Base-by-base conservation (phyloP, 805 yeast genomes). In the Starmerella floris region DNA sequence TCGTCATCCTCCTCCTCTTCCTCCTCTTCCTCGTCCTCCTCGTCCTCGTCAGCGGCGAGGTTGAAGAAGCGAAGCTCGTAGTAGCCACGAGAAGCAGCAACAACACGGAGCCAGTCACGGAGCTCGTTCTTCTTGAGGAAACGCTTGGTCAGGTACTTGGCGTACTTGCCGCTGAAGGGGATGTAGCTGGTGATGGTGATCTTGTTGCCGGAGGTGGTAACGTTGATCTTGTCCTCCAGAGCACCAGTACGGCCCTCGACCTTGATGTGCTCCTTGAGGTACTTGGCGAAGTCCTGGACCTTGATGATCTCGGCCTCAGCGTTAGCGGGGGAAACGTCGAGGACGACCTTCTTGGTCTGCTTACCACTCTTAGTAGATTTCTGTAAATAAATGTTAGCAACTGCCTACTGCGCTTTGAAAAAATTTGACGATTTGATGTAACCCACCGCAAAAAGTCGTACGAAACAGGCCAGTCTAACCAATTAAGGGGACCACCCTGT, bases 21-120 rank as follows among this genome's bases (percentile, higher is more conserved):
- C 17, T 56, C 62, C 46, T 62, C 63, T 70, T 83, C 84, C 68
- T 85, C 95, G 63, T 83, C 95, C 60, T 81, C 94, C 67, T 82
- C 95, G 61, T 77, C 83, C 64, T 87, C 96, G 63, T 87, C 94
- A 62, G 83, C 88, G 62, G 88, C 85, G 69, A 88, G 91, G 70
- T 93, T 84, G 95, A 83, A 91, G 95, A 88, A 88, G 72, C 91
- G 87, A 76, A 88, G 78, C 71, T 82, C 82, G 83, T 91, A 91
- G 70, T 77, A 79, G 80, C 87, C 83, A 72, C 83, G 82, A 76
- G 85, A 81, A 65, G 81, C 79, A 56, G 97, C 83, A 58, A 88
- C 95, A 65, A 88, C 87, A 79, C 97, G 91, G 73, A 88, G 87
- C 97, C 97, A 88, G 77, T 91, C 97, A 78, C 96, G 85, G 76